Evolutionary conservation across 495 filamentous ascomycete species (phyloP), one percentile per base, ranked within the genome.

Genomic region (Tuber melanosporum): DNA sequence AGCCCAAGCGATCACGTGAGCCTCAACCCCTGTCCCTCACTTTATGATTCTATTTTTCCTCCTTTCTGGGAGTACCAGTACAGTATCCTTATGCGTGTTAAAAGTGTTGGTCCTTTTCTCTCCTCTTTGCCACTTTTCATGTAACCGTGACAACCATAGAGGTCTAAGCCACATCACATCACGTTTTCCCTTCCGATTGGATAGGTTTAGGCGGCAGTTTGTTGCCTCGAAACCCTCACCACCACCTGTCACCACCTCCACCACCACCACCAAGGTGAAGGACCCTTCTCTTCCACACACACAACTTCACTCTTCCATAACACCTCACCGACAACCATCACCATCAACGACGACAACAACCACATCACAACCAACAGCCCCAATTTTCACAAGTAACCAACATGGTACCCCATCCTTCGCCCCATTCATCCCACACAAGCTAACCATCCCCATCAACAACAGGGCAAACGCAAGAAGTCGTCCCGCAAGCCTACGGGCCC

Each of bases 391-490:
- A 32, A 62, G 52, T 12, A 32, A 32, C 22, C 52, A 32, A 32
- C 10, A 62, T 62, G 52, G 52, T 62, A 62, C 52, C 52, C 7
- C n/a, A 32, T 62, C 52, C 52, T n/a, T 26, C 8, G 8, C 2
- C 22, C 49, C 22, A 15, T 62, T 62, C n/a, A 62, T 62, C 52
- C n/a, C n/a, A 62, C 5, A 8, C 52, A 62, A 32, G 52, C 52
- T 62, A 62, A 62, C n/a, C 52, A 15, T 3, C n/a, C 5, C n/a
- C 52, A 62, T 15, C n/a, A 62, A 32, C 10, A 78, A 75, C 80
- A 91, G 93, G 95, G 95, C 74, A 99, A 99, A 87, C 92, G 95
- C 83, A 98, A 98, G 92, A 96, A 96, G 90, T 91, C 92, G 44
- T 90, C 92, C 76, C 88, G 91, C 79, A 92, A 93, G 85, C 94